phyloP scores from a whole-genome alignment of 768 basidiomycete species.

The Psilocybe sp. region DNA sequence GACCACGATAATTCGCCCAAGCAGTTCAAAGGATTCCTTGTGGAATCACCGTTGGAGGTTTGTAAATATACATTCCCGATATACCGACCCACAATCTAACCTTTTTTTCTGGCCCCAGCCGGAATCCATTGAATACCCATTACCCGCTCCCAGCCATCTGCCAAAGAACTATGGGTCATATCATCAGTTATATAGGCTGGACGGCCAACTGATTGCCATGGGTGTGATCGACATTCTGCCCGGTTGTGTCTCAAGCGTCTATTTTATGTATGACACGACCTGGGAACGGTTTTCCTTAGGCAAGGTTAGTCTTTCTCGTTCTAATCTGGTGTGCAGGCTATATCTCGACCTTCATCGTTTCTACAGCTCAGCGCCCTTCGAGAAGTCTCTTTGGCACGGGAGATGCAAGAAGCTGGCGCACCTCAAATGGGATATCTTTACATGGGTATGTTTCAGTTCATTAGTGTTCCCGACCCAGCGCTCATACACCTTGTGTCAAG shows the following conservation, averaged over 20 bases:
- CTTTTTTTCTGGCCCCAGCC: constrained; percentile 31
- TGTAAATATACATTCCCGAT: constrained; percentile 15
- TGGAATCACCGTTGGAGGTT: constrained; percentile 74
- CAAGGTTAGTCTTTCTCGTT: constrained; percentile 46
- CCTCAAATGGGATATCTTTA: constrained; percentile 67
- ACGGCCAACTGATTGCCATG: constrained; percentile 80
- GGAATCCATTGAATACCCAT: constrained; percentile 59
- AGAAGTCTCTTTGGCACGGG: constrained; percentile 71
- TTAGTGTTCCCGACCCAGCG: not conserved
- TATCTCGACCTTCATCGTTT: not conserved
- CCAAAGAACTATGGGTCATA: constrained; percentile 87
- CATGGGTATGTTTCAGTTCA: constrained; percentile 61
- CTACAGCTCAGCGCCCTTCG: constrained; percentile 78
- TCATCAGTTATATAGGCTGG: constrained; percentile 84
- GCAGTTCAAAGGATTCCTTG: constrained; percentile 74
- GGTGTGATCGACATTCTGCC: constrained; percentile 91
- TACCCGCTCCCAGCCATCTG: constrained; percentile 48
- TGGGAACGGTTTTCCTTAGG: constrained; percentile 75
- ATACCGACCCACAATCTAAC: not conserved
- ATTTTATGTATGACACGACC: constrained; percentile 82
- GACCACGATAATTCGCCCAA: constrained; percentile 50
- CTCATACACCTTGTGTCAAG: constrained; percentile 34
- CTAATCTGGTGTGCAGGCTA: not conserved
- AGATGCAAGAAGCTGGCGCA: constrained; percentile 72
- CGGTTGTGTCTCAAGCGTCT: constrained; percentile 74